Conservation (phyloP, 2,329 filamentous ascomycete species). For the Trichoderma polysporum region DNA sequence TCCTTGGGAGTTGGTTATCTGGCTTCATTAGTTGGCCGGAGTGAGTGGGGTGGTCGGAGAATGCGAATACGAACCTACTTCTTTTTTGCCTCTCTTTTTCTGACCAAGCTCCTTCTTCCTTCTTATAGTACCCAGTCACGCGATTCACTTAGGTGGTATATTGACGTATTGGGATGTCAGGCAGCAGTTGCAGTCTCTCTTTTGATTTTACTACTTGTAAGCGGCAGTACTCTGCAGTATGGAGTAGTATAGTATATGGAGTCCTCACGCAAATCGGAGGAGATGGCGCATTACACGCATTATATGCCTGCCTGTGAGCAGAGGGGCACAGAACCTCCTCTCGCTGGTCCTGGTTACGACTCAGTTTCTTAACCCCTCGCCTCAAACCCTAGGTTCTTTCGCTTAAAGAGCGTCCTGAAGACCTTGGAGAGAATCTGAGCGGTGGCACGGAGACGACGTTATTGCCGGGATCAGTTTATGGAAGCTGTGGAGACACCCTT, state of each 20-base stretch:
- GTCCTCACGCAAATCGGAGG: not conserved
- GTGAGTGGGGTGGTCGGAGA: not conserved
- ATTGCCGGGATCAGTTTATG: slow-evolving; percentile 5
- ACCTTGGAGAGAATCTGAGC: not conserved
- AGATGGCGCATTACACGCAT: slow-evolving; percentile 15
- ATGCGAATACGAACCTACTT: slow-evolving; percentile 18
- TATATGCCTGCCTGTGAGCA: slow-evolving; percentile 4
- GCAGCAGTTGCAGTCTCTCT: not conserved
- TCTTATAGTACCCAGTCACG: no score
- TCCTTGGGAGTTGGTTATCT: slow-evolving; percentile 9
- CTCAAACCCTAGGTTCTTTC: slow-evolving; percentile 9
- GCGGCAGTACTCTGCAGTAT: not conserved
- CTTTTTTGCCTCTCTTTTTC: not conserved
- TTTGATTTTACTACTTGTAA: not conserved
- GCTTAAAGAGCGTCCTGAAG: slow-evolving; percentile 14
- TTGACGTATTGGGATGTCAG: not conserved
- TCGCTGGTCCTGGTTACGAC: not conserved
- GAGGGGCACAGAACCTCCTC: not conserved
- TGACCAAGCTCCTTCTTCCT: not conserved
- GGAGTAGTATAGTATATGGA: not conserved
- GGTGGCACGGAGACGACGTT: slow-evolving; percentile 10
- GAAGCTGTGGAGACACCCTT: slow-evolving; percentile 19
- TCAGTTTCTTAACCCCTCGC: not conserved
- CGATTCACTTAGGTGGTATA: not conserved
- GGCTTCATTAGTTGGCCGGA: slow-evolving; percentile 10